phyloP scores from a whole-genome alignment of 2,329 filamentous ascomycete species.

The Aspergillus melleus region DNA sequence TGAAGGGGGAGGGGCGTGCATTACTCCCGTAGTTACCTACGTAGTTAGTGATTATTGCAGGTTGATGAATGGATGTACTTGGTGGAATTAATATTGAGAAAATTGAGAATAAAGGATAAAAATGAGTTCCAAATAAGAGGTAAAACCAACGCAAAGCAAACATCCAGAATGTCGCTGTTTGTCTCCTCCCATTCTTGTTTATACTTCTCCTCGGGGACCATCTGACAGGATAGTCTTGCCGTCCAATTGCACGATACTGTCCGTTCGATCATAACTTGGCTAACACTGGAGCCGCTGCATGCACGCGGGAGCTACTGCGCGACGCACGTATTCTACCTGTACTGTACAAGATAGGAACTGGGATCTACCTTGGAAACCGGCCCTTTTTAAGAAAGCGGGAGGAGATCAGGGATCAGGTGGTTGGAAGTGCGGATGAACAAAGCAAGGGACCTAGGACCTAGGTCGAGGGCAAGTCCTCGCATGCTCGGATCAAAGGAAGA shows the following conservation, averaged over 20 bases:
- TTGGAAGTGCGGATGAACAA: neutral
- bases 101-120: no score
- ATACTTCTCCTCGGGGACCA: no score
- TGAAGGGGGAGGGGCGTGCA: neutral
- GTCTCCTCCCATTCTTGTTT: no score
- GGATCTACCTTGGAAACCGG: neutral
- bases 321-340: constrained; percentile 11
- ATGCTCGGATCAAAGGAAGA: neutral
- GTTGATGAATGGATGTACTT: no score
- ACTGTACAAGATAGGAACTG: neutral
- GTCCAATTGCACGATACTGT: neutral
- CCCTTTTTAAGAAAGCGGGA: neutral
- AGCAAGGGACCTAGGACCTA: neutral
- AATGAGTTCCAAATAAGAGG: no score
- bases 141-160: no score
- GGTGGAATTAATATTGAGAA: no score
- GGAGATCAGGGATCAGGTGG: constrained; percentile 6
- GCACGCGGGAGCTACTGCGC: constrained; percentile 21
- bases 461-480: constrained; percentile 6
- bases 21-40: no score
- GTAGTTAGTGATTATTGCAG: no score
- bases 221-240: no score
- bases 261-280: constrained; percentile 2
- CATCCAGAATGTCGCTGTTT: no score
- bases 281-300: constrained; percentile 16